Base-by-base conservation (phyloP, 1,284 basidiomycete species). In the Termitomyces sp. region DNA sequence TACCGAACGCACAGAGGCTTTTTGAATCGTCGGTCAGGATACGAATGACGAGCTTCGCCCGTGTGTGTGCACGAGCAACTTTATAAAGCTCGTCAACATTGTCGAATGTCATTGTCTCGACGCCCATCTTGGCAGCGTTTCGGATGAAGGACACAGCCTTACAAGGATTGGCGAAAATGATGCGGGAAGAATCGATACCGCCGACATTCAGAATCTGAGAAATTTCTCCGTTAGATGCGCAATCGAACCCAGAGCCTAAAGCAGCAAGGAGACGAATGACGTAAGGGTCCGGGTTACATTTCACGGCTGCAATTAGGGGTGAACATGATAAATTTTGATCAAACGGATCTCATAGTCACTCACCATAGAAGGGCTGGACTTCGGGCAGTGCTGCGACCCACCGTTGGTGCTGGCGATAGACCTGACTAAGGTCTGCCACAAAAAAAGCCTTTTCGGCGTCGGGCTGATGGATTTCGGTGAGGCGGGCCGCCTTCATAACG, bases 121-220 rank as follows among this genome's bases (percentile, higher is more conserved):
- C 94, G 24, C 89, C 88, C 28, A 79, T 72, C 61, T 81, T 82
- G 36, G 85, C 84, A 12, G 97, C 92, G 62, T 86, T 84, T 55
- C 94, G 90, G 62, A 99, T 83, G 73, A 97, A 98, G 7, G 93
- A 96, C 7, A 84, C 80, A 1, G 96, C 93, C 76, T 99, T 99
- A 87, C 96, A 99, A 0, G 97, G 97, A 74, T 99, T 99, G 63
- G 97, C 97, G 68, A 95, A 99, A 67, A 99, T 94, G 77, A 99
- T 92, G 56, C 90, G 83, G 17, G 79, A 77, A 1, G 94, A 86
- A 54, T 80, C 77, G 54, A 91, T 74, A 21, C 81, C 83, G 28
- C 86, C 89, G 10, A 96, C 72, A 24, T 78, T 75, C 28, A 98
- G 79, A 10, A 99, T 88, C 58, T 84, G 81, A 26, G 83, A 78